These are phyloP conservation scores for Dactylonectria estremocensis DNA, from an alignment of 2,329 filamentous ascomycete genomes.

Conservation along the genomic window DNA sequence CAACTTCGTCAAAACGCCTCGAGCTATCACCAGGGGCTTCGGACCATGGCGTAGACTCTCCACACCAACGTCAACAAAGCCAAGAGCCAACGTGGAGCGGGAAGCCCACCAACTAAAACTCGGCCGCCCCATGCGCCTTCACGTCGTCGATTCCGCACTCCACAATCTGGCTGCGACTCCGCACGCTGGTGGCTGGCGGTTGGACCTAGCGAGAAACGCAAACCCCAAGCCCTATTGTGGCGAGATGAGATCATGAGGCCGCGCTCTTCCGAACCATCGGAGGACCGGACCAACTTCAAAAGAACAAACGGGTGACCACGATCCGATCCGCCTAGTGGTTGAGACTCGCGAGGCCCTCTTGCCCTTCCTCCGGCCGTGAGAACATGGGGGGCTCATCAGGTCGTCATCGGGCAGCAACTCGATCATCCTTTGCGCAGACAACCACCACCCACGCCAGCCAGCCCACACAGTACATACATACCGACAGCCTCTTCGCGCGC, in stretches of 20 bases:
- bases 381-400: slow-evolving; percentile 41
- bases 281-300: background rate
- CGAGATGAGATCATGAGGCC: background rate
- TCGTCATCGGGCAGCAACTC: slow-evolving; percentile 51
- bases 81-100: slow-evolving; percentile 15
- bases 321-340: background rate
- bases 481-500: slow-evolving; percentile 27
- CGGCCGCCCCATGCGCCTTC: slow-evolving; percentile 10
- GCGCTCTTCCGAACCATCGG: background rate
- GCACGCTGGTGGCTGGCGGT: background rate
- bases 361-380: slow-evolving; percentile 33
- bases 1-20: background rate
- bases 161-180: background rate
- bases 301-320: background rate
- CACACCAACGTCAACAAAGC: background rate
- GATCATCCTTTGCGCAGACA: slow-evolving; percentile 34
- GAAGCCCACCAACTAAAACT: slow-evolving; percentile 15
- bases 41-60: background rate
- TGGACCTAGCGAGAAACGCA: background rate
- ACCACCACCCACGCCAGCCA: slow-evolving; percentile 18
- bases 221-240: background rate
- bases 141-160: slow-evolving; percentile 7
- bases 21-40: background rate
- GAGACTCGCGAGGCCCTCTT: slow-evolving; percentile 6
- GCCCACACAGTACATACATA: slow-evolving; percentile 10